Evolutionary conservation across 1,284 basidiomycete species (phyloP).

Genomic region (Ceratobasidium sp.): DNA sequence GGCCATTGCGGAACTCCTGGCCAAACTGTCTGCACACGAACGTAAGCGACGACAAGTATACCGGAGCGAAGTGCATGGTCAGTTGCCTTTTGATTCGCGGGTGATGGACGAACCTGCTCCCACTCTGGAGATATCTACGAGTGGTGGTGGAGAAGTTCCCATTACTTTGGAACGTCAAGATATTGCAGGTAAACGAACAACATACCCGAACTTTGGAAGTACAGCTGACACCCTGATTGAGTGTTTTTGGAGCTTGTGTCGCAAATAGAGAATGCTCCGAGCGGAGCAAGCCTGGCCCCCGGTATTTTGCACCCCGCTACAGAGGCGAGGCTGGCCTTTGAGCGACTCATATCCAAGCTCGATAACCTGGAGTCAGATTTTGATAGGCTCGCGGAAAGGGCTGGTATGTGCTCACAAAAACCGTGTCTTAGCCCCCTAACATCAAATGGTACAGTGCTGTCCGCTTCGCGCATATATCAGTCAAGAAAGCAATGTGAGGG

Average conservation of each 20-base stretch:
- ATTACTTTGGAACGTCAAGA: slow-evolving; percentile 76
- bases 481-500: slow-evolving; percentile 72
- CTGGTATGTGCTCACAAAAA: slow-evolving; percentile 60
- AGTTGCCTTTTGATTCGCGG: slow-evolving; percentile 77
- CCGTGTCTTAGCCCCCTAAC: slow-evolving; percentile 1
- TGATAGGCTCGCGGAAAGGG: slow-evolving; percentile 80
- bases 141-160: slow-evolving; percentile 59
- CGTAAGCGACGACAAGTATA: slow-evolving; percentile 79
- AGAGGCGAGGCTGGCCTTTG: slow-evolving; percentile 66
- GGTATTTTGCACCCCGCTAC: slow-evolving; percentile 63
- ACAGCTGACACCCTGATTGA: slow-evolving; percentile 46
- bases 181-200: slow-evolving; percentile 75
- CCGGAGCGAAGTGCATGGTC: slow-evolving; percentile 76
- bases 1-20: slow-evolving; percentile 67
- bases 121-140: slow-evolving; percentile 76
- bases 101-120: slow-evolving; percentile 81
- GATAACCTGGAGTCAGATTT: slow-evolving; percentile 77
- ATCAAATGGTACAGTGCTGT: slow-evolving; percentile 62
- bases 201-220: slow-evolving; percentile 44
- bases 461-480: slow-evolving; percentile 68
- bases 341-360: slow-evolving; percentile 75
- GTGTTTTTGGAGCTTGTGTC: slow-evolving; percentile 68
- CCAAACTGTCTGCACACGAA: slow-evolving; percentile 58
- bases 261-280: slow-evolving; percentile 66
- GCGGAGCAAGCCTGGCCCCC: slow-evolving; percentile 35